Evolutionary conservation across 352 stramenopile genomes (phyloP).

Genomic region (Bremia lactucae): DNA sequence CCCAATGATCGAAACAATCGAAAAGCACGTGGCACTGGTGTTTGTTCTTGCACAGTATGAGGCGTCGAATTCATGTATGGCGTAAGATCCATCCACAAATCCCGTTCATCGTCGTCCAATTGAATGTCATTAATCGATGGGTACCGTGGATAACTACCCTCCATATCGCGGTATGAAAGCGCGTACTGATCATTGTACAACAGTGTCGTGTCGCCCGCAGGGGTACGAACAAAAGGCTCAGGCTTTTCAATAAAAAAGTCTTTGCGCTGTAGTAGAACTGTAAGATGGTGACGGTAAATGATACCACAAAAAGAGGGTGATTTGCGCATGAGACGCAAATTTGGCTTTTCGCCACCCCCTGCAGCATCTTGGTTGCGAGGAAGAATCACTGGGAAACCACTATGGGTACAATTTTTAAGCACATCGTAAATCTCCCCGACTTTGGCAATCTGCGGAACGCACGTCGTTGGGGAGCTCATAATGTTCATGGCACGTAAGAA

Average conservation of each 20-base stretch:
- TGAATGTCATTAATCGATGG: constrained; percentile 82
- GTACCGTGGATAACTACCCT: constrained; percentile 70
- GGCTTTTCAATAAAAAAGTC: constrained; percentile 79
- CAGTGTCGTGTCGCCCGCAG: constrained; percentile 65
- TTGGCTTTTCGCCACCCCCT: constrained; percentile 14
- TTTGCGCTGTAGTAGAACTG: constrained; percentile 74
- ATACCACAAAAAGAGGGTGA: constrained; percentile 55
- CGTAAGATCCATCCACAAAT: constrained; percentile 90
- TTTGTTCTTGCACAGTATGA: constrained; percentile 91
- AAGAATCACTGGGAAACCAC: constrained; percentile 65
- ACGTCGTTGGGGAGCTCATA: constrained; percentile 55
- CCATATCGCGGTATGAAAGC: constrained; percentile 75
- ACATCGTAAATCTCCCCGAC: constrained; percentile 76
- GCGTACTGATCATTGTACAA: constrained; percentile 84
- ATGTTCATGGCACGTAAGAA: constrained; percentile 74
- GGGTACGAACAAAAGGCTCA: constrained; percentile 62
- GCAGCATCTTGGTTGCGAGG: constrained; percentile 34
- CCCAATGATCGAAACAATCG: constrained; percentile 95
- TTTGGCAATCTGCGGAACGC: constrained; percentile 60
- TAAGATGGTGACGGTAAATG: constrained; percentile 69
- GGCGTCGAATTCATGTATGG: constrained; percentile 96
- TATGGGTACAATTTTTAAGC: constrained; percentile 53
- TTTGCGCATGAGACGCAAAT: constrained; percentile 11
- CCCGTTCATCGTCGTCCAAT: constrained; percentile 82
- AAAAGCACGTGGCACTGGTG: constrained; percentile 92